Base-by-base conservation (phyloP, 1,284 basidiomycete genomes). In the Marasmius oreades region DNA sequence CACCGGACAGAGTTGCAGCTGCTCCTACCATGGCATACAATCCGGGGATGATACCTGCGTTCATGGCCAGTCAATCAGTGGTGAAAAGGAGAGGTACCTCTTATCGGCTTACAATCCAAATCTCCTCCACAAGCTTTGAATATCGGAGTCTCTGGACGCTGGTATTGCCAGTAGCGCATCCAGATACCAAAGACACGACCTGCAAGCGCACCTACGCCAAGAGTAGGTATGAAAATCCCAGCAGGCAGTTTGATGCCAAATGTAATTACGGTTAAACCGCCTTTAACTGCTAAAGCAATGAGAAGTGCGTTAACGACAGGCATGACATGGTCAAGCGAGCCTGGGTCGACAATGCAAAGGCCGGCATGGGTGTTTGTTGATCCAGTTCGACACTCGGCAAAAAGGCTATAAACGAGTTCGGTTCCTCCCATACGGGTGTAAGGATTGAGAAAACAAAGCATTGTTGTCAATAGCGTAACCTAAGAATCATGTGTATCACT, bases 191-290 rank as follows among this genome's bases (percentile, higher is more conserved):
- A 68, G 51, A 98, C 87, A 22, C 96, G 81, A 2, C 96, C 96
- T 45, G 92, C 92, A 65, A 94, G 95, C 0, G 96, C 97, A 18
- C 96, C 97, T n/a, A 98, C 95, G 20, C 93, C 95, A 26, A 99
- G 83, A 0, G 95, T 94, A 0, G 97, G 96, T 26, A 99, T 93
- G 72, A 99, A 99, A 64, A 99, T 96, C 1, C 96, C 96, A 4
- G 95, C 95, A 14, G 94, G 94, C 3, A 97, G 67, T 66, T 91
- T 93, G 73, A 97, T 93, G 2, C 95, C 95, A 62, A 98, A 99
- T 0, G 95, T 98, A 45, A 98, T 79, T 55, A 96, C 79, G 0
- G 95, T 97, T 56, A 98, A 73, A 1, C 77, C 79, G 1, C 86
- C 90, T 71, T 95, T 95, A 64, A 95, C 85, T 47, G 94, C 48